Evolutionary conservation across 2,329 filamentous ascomycete species (phyloP).

Genomic region (Trichophyton verrucosum): DNA sequence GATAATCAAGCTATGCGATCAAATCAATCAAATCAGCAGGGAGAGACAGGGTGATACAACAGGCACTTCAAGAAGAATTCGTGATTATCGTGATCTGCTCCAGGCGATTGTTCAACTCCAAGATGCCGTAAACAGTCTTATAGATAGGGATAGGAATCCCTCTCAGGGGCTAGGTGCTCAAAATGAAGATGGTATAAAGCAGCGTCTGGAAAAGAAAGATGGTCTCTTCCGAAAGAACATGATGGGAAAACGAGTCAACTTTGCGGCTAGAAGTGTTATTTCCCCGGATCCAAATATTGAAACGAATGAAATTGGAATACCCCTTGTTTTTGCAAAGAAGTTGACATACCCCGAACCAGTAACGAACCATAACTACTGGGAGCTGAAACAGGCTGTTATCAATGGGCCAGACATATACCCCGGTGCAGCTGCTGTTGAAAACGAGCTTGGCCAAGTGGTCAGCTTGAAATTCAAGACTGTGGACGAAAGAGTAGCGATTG

Average conservation of each 20-base stretch:
- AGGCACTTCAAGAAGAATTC: constrained; percentile 36
- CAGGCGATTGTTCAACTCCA: constrained; percentile 74
- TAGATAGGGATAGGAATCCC: constrained; percentile 79
- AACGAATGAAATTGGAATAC: constrained; percentile 96
- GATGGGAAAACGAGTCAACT: constrained; percentile 99
- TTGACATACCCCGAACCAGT: constrained; percentile 95
- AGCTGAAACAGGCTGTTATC: constrained; percentile 89
- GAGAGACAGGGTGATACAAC: constrained; percentile 46
- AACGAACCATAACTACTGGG: constrained; percentile 91
- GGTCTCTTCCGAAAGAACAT: constrained; percentile 97
- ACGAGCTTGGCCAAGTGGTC: constrained; percentile 84
- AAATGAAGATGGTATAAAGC: constrained; percentile 90
- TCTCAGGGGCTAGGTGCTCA: constrained; percentile 62
- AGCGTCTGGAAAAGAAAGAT: constrained; percentile 96
- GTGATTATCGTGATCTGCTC: constrained; percentile 64
- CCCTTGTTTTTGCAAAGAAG: constrained; percentile 93
- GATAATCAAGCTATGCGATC: constrained; percentile 63
- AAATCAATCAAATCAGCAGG: constrained; percentile 60
- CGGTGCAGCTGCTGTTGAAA: constrained; percentile 86
- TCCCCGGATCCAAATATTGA: constrained; percentile 98
- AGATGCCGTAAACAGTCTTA: constrained; percentile 80
- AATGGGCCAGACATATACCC: constrained; percentile 92
- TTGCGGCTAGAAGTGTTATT: constrained; percentile 92
- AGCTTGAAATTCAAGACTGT: constrained; percentile 75
- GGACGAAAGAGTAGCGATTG: constrained; percentile 77